Conservation (phyloP, 140 eudicot genomes). For the Oenanthe javanica region DNA sequence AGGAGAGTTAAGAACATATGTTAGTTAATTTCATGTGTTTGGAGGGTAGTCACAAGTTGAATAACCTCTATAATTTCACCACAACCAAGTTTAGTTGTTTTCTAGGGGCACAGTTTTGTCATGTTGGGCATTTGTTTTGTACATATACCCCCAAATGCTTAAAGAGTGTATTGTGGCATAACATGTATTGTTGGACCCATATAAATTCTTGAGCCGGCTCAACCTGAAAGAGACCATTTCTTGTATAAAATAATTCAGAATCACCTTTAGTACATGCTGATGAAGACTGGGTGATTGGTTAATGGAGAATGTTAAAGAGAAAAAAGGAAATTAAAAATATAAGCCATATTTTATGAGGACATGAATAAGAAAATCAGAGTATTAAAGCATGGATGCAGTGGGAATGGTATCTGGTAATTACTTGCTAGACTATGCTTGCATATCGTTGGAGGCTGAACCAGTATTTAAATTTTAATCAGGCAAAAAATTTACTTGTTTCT, state of each 20-base stretch:
- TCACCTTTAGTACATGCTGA: neutral
- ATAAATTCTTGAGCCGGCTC: conserved; percentile 5
- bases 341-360: neutral
- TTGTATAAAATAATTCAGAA: neutral
- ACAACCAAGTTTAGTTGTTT: conserved; percentile 11
- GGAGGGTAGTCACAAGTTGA: conserved; percentile 4
- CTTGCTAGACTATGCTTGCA: too few species aligned
- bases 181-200: neutral
- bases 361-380: neutral
- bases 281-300: neutral
- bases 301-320: neutral
- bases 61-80: conserved; percentile 11
- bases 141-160: neutral
- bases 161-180: neutral
- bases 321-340: neutral
- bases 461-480: neutral
- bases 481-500: neutral
- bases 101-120: conserved; percentile 5
- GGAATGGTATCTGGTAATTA: neutral
- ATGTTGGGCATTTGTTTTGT: neutral
- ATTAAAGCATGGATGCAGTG: neutral
- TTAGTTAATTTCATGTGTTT: neutral
- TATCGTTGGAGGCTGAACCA: neutral
- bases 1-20: conserved; percentile 6
- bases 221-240: neutral